Evolutionary conservation across 108 stramenopile species (phyloP).

Genomic region (Hondaea fermentalgiana): DNA sequence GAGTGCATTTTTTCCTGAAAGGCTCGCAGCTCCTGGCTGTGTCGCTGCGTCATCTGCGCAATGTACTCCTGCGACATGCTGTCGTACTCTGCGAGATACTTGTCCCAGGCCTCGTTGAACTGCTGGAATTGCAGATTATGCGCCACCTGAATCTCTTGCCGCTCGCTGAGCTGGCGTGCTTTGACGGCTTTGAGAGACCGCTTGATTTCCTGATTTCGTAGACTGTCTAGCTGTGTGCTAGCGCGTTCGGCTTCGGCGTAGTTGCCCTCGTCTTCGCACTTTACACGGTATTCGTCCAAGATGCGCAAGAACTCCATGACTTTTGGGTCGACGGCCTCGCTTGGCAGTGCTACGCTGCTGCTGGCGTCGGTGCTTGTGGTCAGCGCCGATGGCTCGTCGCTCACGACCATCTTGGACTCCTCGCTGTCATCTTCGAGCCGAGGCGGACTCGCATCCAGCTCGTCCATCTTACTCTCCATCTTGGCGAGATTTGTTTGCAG

Average conservation of each 20-base stretch:
- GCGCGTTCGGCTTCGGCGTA: slow-evolving; percentile 57
- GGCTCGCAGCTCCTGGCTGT: slow-evolving; percentile 43
- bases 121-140: slow-evolving; percentile 62
- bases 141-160: slow-evolving; percentile 58
- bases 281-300: slow-evolving; percentile 53
- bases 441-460: too few relatives aligned
- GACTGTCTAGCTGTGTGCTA: slow-evolving; percentile 42
- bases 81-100: slow-evolving; percentile 61
- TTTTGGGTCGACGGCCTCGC: slow-evolving; percentile 52
- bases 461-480: too few relatives aligned
- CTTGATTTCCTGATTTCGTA: slow-evolving; percentile 51
- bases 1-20: slow-evolving; percentile 47
- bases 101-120: slow-evolving; percentile 58
- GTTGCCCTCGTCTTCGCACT: slow-evolving; percentile 59
- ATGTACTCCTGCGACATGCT: slow-evolving; percentile 60
- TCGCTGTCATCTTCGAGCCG: too few relatives aligned
- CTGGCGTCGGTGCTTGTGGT: neutral
- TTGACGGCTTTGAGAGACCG: slow-evolving; percentile 52
- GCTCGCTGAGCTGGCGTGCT: slow-evolving; percentile 51
- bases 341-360: neutral
- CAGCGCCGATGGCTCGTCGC: too few relatives aligned
- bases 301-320: slow-evolving; percentile 56
- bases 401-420: too few relatives aligned
- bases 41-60: slow-evolving; percentile 61
- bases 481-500: too few relatives aligned